Evolutionary conservation across 768 basidiomycete species (phyloP), one percentile per base, ranked within the genome.

Genomic region (Boletus fagicola): DNA sequence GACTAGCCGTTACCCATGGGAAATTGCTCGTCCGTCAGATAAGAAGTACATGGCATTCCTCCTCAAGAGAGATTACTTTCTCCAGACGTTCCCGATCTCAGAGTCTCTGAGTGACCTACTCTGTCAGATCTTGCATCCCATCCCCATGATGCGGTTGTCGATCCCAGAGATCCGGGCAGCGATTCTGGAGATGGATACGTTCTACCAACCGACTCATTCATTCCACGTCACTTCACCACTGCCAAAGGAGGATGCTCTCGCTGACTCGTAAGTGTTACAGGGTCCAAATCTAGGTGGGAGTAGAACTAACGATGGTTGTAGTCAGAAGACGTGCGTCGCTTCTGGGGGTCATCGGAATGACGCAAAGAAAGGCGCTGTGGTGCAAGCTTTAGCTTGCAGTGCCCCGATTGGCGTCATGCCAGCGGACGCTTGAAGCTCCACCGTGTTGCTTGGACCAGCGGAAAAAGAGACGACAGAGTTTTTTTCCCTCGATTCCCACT

Each of bases 161-260:
- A 67, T 66, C 22, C 57, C 62, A 13, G 57, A 31, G n/a, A 59
- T 65, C 18, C 51, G 59, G 35, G 22, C 54, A 28, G 62, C 49
- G 6, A 47, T 65, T 15, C 4, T 56, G 33, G 52, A 50, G 5
- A 58, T 65, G 28, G 59, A 67, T 1, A 51, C 58, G 5, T 59
- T 62, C 12, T 67, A 66, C 36, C 49, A 22, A 13, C 31, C 18
- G n/a, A 2, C 33, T 13, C 33, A 35, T 35, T 1, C 13, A 35
- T 28, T 22, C 15, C 12, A 20, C 7, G 5, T 8, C 1, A 7
- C 24, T 33, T 24, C 22, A 2, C 50, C 45, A 2, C 26, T 56
- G 57, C 30, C 54, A 11, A 36, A 47, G 11, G 31, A 35, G 22
- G 39, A 56, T 0, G 20, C 28, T 11, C 15, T 54, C n/a, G 28